phyloP scores from a whole-genome alignment of 1,284 basidiomycete species.

The Phlebopus sp. region DNA sequence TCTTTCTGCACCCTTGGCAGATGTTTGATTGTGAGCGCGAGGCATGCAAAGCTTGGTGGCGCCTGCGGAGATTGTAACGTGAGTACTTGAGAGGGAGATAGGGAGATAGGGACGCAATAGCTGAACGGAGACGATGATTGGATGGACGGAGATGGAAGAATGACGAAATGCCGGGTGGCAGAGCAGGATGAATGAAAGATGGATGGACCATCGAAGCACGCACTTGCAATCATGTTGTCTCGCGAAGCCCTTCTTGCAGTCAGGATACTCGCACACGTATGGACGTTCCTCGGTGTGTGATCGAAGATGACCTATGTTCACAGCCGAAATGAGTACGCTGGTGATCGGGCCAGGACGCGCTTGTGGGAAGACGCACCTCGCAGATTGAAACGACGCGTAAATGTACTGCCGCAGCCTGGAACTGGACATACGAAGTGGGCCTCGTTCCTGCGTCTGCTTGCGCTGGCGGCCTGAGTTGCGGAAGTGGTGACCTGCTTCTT shows the following conservation, averaged over 20 bases:
- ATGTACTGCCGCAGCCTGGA: slow-evolving; percentile 93
- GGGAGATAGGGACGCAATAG: background rate
- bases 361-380: slow-evolving; percentile 52
- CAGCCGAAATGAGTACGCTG: background rate
- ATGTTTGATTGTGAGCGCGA: slow-evolving; percentile 82
- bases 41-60: slow-evolving; percentile 86
- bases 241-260: slow-evolving; percentile 92
- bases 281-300: slow-evolving; percentile 97
- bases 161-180: background rate
- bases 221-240: slow-evolving; percentile 96
- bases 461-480: slow-evolving; percentile 91
- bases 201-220: slow-evolving; percentile 32
- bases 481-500: slow-evolving; percentile 92
- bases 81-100: slow-evolving; percentile 7
- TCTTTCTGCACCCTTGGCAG: slow-evolving; percentile 91
- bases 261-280: slow-evolving; percentile 90
- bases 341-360: background rate
- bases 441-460: slow-evolving; percentile 84
- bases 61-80: slow-evolving; percentile 39
- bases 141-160: background rate
- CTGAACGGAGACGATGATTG: background rate
- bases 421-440: slow-evolving; percentile 92
- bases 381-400: slow-evolving; percentile 84
- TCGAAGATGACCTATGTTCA: slow-evolving; percentile 73
- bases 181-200: background rate